Conservation (phyloP, 768 basidiomycete genomes). For the Tulasnella sp. region DNA sequence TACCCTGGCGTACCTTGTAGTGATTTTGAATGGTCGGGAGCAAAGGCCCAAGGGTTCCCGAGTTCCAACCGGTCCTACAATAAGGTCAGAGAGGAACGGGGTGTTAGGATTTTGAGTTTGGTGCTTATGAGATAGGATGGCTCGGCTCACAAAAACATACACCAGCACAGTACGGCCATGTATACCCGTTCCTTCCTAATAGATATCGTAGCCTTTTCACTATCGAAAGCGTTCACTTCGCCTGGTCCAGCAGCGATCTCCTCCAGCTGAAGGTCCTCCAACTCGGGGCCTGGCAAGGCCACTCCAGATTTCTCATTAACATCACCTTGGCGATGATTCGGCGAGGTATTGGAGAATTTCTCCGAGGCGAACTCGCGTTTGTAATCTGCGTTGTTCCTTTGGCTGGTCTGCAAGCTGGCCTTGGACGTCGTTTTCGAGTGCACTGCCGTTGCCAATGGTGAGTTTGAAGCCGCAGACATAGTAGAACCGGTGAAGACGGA, state of each 20-base stretch:
- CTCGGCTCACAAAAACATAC: background rate
- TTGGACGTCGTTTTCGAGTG: no score
- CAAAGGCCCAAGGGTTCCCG: conserved; percentile 2
- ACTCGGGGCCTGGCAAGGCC: background rate
- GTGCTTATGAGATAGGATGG: no score
- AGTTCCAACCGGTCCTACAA: background rate
- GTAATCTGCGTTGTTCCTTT: no score
- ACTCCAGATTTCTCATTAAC: background rate
- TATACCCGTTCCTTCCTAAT: background rate
- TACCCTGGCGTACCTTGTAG: conserved; percentile 11
- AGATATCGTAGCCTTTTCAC: background rate
- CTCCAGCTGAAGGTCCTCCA: background rate
- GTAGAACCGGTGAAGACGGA: no score
- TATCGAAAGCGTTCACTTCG: background rate
- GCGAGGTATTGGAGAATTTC: no score
- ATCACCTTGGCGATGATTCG: no score
- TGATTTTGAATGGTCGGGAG: conserved; percentile 14
- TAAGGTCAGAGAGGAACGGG: no score
- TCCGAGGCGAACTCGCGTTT: no score
- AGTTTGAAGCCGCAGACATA: no score
- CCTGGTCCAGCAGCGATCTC: background rate
- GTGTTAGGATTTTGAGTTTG: no score
- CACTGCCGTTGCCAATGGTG: no score
- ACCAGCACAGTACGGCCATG: conserved; percentile 1
- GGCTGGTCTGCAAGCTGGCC: no score